phyloP scores from a whole-genome alignment of 2,329 filamentous ascomycete genomes.

The Dothistroma septosporum region DNA sequence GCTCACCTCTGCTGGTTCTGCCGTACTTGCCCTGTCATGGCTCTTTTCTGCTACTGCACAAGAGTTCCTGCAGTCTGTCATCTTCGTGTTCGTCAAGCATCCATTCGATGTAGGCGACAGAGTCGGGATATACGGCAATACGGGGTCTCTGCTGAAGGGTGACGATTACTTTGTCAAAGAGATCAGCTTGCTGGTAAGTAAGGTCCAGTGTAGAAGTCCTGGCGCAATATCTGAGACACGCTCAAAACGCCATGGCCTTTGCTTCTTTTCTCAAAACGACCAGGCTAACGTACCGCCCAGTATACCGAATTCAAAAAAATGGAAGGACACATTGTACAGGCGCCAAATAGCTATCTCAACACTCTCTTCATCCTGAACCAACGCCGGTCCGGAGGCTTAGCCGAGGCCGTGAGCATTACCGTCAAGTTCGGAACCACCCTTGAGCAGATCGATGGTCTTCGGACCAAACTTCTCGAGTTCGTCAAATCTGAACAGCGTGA shows the following conservation, averaged over 20 bases:
- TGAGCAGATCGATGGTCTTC: slow-evolving; percentile 76
- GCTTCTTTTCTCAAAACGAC: too few relatives aligned
- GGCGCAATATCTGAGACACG: too few relatives aligned
- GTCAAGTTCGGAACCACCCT: slow-evolving; percentile 86
- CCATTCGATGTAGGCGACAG: slow-evolving; percentile 95
- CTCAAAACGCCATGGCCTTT: too few relatives aligned
- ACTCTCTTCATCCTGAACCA: slow-evolving; percentile 88
- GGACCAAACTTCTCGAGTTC: slow-evolving; percentile 75
- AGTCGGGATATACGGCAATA: slow-evolving; percentile 86
- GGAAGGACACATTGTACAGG: slow-evolving; percentile 93
- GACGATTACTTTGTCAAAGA: slow-evolving; percentile 97
- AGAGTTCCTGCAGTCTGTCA: slow-evolving; percentile 87
- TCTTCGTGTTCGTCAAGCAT: slow-evolving; percentile 96
- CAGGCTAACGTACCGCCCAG: too few relatives aligned
- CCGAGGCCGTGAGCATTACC: slow-evolving; percentile 76
- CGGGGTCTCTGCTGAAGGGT: slow-evolving; percentile 69
- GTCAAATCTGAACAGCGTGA: slow-evolving; percentile 83
- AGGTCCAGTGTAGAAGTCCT: too few relatives aligned
- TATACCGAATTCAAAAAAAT: slow-evolving; percentile 99
- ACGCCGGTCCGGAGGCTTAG: slow-evolving; percentile 79
- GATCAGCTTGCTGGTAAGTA: slow-evolving; percentile 64
- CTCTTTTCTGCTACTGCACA: slow-evolving; percentile 88
- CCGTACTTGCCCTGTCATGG: slow-evolving; percentile 87
- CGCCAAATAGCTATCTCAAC: slow-evolving; percentile 90
- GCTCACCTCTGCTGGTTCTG: slow-evolving; percentile 81